Evolutionary conservation across 176 grass and related monocot species (phyloP), one percentile per base, ranked within the genome.

Genomic region (Juncus effusus): DNA sequence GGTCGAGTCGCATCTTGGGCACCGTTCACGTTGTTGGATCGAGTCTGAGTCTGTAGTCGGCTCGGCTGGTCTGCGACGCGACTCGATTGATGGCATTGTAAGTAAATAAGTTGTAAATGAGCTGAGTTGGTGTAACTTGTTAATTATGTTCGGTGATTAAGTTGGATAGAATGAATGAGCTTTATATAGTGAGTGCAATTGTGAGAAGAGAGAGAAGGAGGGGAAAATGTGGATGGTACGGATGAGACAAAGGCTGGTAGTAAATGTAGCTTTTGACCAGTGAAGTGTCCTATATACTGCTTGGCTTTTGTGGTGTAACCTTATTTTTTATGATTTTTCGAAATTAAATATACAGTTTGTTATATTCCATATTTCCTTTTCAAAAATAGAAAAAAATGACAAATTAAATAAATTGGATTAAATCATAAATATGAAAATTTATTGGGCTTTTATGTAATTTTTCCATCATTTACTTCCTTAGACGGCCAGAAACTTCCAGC

Each of bases 1-100:
- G 19, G 75, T 81, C 5, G 89, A 99, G 70, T 87, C 83, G 76
- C 94, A 99, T 64, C 94, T 85, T 13, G 94, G 94, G 72, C 88
- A 99, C 78, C 77, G 85, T 81, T 91, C 91, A 3, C 83, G 62
- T 8, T 72, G 67, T 42, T 40, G 68, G 5, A 56, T 50, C 13
- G 39, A 4, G 13, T 65, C 73, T 3, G 37, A 40, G 16, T 76
- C 73, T 11, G 42, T 44, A 5, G 10, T 56, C 36, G 13, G 50
- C 45, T 76, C 73, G 35, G 62, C 73, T 2, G 51, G 45, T 36
- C 59, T 28, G 41, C 44, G n/a, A 13, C 68, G 54, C 6, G 52
- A 56, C 19, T 72, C 68, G 0, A 72, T 55, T 0, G 51, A 74
- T 10, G 80, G 76, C 82, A 83, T 66, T 3, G 16, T 53, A 3